Evolutionary conservation across 495 filamentous ascomycete species (phyloP), one percentile per base, ranked within the genome.

Genomic region (Eremomyces bilateralis): DNA sequence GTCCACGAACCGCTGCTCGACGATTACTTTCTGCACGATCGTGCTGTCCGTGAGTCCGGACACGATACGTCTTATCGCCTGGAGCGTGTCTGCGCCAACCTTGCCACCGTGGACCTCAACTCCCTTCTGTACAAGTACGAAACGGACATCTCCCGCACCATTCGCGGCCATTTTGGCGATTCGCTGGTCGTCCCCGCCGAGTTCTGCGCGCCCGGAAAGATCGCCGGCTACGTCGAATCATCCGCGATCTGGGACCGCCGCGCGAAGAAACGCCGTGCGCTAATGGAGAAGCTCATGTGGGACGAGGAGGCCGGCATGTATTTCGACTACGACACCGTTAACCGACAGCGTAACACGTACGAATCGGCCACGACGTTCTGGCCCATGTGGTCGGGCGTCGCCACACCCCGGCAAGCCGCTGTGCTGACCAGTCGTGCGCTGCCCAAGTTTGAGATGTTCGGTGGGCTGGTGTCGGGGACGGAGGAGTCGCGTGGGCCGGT

Each of bases 41-140:
- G 90, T 32, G 81, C 80, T 4, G 81, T 94, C 15, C 73, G 88
- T 31, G 88, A 95, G 49, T 92, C 83, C n/a, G 88, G 88, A 15
- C 88, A 97, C 49, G 88, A 97, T 51, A 95, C 83, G 4, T 76
- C 78, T 18, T 94, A 94, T 51, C 79, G 88, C 17, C 62, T 97
- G 1, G 88, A 94, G 53, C 71, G 73, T 13, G 65, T 88, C 16
- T 83, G 76, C 46, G 88, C 78, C 11, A 68, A 94, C 47, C 60
- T 95, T 17, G 88, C 82, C 13, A 95, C 88, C 1, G 77, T 95
- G 19, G 88, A 97, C 47, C 63, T 94, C 22, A 94, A 95, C 54
- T 80, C 82, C 19, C 60, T 91, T 4, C 61, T 97, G 18, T 97
- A 84, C 64, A 94, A 94, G 53, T 92, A 92, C 53, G 88, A 97